A percentile compares a stretch with the other conserved stretches of the same genome.
Conservation (phyloP, 306 rosid species). For the Pyrus bretschneideri region DNA sequence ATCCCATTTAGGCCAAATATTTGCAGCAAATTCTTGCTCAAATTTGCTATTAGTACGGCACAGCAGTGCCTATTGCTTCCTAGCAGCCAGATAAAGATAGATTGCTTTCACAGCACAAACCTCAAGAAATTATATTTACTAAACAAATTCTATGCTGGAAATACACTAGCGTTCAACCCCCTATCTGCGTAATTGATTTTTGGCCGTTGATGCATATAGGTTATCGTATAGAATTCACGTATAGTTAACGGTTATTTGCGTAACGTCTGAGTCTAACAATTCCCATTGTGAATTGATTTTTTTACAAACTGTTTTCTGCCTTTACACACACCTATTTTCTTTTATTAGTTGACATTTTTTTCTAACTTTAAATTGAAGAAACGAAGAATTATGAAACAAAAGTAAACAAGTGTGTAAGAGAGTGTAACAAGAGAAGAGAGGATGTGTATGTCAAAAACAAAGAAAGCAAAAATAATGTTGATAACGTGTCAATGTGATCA, state of each 20-base stretch:
- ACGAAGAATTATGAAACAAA: too few relatives aligned
- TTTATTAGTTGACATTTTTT: too few relatives aligned
- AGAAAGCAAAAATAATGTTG: background rate
- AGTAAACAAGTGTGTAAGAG: too few relatives aligned
- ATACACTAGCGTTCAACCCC: too few relatives aligned
- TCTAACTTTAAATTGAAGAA: too few relatives aligned
- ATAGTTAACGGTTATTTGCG: fast-evolving
- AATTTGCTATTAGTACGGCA: background rate
- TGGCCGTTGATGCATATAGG: too few relatives aligned
- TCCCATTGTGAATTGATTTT: too few relatives aligned
- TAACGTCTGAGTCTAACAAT: fast-evolving
- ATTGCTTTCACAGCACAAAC: constrained; percentile 8
- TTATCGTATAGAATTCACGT: fast-evolving
- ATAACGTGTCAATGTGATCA: constrained; percentile 8
- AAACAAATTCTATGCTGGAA: background rate
- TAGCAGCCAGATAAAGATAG: background rate
- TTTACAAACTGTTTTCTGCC: too few relatives aligned
- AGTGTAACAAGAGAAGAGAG: background rate
- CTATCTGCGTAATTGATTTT: too few relatives aligned
- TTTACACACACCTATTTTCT: too few relatives aligned
- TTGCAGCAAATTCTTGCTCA: background rate
- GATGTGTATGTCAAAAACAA: background rate
- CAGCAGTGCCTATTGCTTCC: too few relatives aligned
- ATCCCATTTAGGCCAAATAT: background rate
- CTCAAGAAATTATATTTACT: background rate